Percentiles rank a stretch among this genome's conserved stretches.
These are phyloP conservation scores for Dictyostelium citrinum DNA, from an alignment of 78 protist genomes.

Conservation along the genomic window DNA sequence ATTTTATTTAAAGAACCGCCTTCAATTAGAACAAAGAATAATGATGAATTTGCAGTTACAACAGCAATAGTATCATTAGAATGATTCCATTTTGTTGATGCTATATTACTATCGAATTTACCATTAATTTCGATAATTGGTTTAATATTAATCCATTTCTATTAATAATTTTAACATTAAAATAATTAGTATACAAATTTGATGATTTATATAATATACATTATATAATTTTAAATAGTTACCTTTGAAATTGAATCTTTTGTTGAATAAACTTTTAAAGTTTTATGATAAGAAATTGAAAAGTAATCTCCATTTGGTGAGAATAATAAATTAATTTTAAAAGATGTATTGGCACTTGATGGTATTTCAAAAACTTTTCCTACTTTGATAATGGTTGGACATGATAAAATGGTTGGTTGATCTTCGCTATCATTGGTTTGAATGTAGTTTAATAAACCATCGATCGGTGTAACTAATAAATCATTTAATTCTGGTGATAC, in stretches of 20 bases:
- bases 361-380: not conserved
- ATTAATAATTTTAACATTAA: not conserved
- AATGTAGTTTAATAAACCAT: not conserved
- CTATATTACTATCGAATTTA: not conserved
- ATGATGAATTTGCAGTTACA: not conserved
- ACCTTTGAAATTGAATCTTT: not conserved
- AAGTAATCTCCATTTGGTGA: not conserved
- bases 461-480: not conserved
- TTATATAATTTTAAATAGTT: not conserved
- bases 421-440: not conserved
- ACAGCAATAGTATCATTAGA: not conserved
- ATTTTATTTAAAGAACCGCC: not conserved
- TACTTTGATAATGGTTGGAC: not conserved
- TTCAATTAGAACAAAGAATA: not conserved
- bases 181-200: too few species aligned
- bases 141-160: not conserved
- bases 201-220: not conserved
- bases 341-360: not conserved
- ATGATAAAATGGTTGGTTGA: not conserved
- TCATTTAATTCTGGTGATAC: not conserved
- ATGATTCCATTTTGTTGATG: not conserved
- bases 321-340: not conserved
- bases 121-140: not conserved
- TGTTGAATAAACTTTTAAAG: not conserved
- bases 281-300: not conserved